Evolutionary conservation across 371 early-diverging fungal genomes (phyloP), one percentile per base, ranked within the genome.

Genomic region (Basidiobolus meristosporus): DNA sequence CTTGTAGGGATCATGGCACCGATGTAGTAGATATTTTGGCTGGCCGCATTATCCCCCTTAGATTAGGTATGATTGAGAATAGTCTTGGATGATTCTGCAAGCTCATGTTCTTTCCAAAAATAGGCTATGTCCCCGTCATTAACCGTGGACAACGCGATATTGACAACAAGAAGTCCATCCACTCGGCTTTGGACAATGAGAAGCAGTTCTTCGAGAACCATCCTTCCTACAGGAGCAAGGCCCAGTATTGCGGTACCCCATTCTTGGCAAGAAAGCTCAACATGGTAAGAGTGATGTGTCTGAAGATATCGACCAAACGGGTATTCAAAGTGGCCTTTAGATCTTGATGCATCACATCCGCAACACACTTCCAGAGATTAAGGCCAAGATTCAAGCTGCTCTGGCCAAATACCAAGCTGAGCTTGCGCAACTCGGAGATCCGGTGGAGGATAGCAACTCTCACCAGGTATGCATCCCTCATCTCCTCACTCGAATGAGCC

Each of bases 1-100:
- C n/a, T n/a, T n/a, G n/a, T 47, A 60, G 60, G 61, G 99, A 99
- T 62, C 73, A 77, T 47, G 98, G 99, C 14, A 98, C 98, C 4
- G 96, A 98, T 60, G 93, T 98, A 11, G 84, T 98, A 32, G 96
- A 98, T 54, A 90, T 98, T 50, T 70, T 99, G 46, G 93, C 97
- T 15, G 96, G 96, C 3, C 71, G 92, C 14, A 75, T 96, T 29
- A 90, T 98, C 48, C 96, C 93, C 1, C 65, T 98, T 44, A 67
- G 87, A 30, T 66, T 99, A 19, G 98, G 90, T 63, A 48, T 45
- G 30, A 6, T 48, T 40, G 36, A 43, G 20, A 37, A 11, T 19
- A 4, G 32, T 16, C 6, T 38, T 31, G 7, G 29, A n/a, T 18
- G 28, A 20, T 18, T 31, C 11, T 29, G n/a, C n/a, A n/a, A n/a